A percentile compares a stretch with the other conserved stretches of the same genome.
These are phyloP conservation scores for Entophlyctis luteolus DNA, from an alignment of 192 early-diverging fungal genomes.

Conservation along the genomic window DNA sequence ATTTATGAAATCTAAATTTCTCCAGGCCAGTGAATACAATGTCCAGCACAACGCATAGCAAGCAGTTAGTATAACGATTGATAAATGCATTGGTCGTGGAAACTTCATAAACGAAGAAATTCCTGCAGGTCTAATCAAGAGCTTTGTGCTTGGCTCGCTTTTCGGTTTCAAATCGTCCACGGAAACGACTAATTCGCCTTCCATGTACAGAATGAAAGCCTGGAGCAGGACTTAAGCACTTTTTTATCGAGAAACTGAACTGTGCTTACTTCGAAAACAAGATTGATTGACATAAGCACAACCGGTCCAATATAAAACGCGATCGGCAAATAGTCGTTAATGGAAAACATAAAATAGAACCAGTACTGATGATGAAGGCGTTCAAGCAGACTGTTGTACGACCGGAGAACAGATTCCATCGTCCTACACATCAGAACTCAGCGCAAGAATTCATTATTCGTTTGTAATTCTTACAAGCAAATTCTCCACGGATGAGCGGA, in stretches of 20 bases:
- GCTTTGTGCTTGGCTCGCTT: conserved; percentile 16
- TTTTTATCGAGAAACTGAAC: conserved; percentile 7
- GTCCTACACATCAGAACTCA: conserved; percentile 13
- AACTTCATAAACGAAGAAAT: conserved; percentile 10
- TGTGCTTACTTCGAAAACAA: conserved; percentile 42
- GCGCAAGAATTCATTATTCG: neutral
- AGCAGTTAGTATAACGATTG: neutral
- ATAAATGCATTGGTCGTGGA: conserved; percentile 10
- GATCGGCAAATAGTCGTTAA: conserved; percentile 77
- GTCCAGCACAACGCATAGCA: conserved; percentile 8
- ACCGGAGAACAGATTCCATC: conserved; percentile 77
- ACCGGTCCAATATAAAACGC: conserved; percentile 85
- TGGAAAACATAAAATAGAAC: conserved; percentile 88
- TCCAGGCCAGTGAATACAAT: neutral
- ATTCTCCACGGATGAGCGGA: neutral
- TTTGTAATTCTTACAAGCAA: conserved; percentile 14
- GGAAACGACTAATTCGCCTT: conserved; percentile 29
- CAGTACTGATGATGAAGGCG: conserved; percentile 95
- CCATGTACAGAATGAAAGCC: conserved; percentile 20
- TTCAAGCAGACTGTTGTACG: conserved; percentile 88
- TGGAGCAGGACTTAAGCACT: conserved; percentile 1
- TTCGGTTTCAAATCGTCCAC: conserved; percentile 21
- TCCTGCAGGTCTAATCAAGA: conserved; percentile 22
- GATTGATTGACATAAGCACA: conserved; percentile 67
- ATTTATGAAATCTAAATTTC: neutral